Conservation (phyloP, 1,284 basidiomycete species). For the Golubevia sp. region DNA sequence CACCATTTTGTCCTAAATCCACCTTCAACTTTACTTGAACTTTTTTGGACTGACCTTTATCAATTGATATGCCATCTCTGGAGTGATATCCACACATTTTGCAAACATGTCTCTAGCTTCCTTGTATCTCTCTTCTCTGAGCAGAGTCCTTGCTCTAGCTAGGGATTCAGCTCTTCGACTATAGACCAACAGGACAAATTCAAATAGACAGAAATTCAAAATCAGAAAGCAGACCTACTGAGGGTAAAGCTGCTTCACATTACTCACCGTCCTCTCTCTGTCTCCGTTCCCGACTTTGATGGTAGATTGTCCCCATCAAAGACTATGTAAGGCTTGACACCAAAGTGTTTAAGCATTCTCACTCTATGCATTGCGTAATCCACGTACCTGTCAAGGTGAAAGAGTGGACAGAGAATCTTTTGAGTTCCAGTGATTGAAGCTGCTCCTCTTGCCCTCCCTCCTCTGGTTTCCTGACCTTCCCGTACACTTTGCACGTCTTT, state of each 20-base stretch:
- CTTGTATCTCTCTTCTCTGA: slow-evolving; percentile 75
- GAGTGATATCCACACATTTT: slow-evolving; percentile 93
- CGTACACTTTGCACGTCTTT: not conserved
- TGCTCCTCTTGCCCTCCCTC: not conserved
- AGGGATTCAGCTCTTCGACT: slow-evolving; percentile 68
- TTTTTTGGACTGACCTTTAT: slow-evolving; percentile 90
- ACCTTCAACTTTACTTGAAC: no score
- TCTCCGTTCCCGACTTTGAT: slow-evolving; percentile 89
- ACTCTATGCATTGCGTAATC: slow-evolving; percentile 94
- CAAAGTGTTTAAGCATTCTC: slow-evolving; percentile 80
- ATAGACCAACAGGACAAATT: not conserved
- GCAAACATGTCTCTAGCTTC: slow-evolving; percentile 86
- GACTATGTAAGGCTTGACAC: slow-evolving; percentile 86
- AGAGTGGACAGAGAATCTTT: not conserved
- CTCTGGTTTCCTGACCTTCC: not conserved
- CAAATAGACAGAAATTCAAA: not conserved
- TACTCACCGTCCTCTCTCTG: slow-evolving; percentile 71
- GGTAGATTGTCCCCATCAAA: slow-evolving; percentile 96
- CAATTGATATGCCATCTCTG: slow-evolving; percentile 94
- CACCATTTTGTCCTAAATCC: no score
- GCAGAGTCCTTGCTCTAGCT: slow-evolving; percentile 73
- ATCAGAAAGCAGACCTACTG: not conserved
- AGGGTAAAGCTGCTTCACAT: not conserved
- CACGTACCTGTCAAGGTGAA: slow-evolving; percentile 74
- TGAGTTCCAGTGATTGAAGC: not conserved